Evolutionary conservation across 1,284 basidiomycete species (phyloP).

Genomic region (Malassezia sympodialis): DNA sequence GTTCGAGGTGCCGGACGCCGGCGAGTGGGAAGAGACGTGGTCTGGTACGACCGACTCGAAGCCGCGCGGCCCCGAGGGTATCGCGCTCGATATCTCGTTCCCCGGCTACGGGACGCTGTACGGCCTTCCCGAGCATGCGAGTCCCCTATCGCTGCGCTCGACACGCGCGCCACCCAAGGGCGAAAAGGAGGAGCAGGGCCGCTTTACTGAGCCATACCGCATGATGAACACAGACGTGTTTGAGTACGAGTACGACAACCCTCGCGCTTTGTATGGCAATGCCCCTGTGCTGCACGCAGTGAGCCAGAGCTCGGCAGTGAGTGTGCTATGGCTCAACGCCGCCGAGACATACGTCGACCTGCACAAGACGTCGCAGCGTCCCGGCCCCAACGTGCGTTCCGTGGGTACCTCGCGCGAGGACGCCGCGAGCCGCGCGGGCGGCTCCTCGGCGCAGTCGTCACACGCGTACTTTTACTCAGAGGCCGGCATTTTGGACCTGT

Average conservation of each 20-base stretch:
- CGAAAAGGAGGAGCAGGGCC: slow-evolving; percentile 28
- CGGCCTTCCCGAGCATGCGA: slow-evolving; percentile 94
- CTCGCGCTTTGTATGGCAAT: slow-evolving; percentile 63
- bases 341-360: slow-evolving; percentile 96
- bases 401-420: not conserved
- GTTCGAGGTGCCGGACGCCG: slow-evolving; percentile 57
- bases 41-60: slow-evolving; percentile 78
- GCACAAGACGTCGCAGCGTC: slow-evolving; percentile 44
- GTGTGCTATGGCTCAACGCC: slow-evolving; percentile 76
- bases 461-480: slow-evolving; percentile 86
- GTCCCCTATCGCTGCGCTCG: slow-evolving; percentile 68
- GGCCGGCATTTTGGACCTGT: slow-evolving; percentile 85
- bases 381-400: slow-evolving; percentile 1
- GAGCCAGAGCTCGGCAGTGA: slow-evolving; percentile 62
- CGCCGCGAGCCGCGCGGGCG: not conserved
- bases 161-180: slow-evolving; percentile 27
- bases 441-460: slow-evolving; percentile 19
- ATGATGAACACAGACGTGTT: slow-evolving; percentile 95
- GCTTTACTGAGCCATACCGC: slow-evolving; percentile 69
- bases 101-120: slow-evolving; percentile 79
- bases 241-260: slow-evolving; percentile 82
- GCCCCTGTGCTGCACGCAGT: slow-evolving; percentile 92
- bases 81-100: slow-evolving; percentile 86
- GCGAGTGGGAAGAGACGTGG: slow-evolving; percentile 76
- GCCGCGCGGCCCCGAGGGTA: slow-evolving; percentile 93